Evolutionary conservation across 257 asterid species (phyloP), one percentile per base, ranked within the genome.

Genomic region (Plantago ovata): DNA sequence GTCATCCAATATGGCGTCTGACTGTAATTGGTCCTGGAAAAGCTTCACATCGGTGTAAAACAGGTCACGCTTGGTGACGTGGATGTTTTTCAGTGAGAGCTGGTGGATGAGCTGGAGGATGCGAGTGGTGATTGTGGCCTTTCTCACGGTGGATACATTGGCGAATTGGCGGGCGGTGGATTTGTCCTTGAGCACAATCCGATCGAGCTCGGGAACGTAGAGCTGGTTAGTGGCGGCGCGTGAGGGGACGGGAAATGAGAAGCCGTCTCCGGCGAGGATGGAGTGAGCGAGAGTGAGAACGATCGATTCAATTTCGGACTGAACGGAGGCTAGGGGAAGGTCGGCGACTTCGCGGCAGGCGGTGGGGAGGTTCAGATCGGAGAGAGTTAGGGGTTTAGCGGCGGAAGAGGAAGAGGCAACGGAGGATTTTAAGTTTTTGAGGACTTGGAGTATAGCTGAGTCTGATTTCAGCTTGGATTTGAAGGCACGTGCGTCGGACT

Each of bases 31-130:
- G 62, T 86, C 95, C 58, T 81, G 95, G 67, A 89, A 89, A 15
- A 89, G 79, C 80, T 89, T 89, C 19, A 89, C 97, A 41, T 89
- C 97, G 13, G 97, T 85, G 57, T 88, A 88, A 60, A 88, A 88
- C 19, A 88, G 84, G 56, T 88, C 96, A 57, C 96, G 90, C 77
- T 88, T 88, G 8, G 97, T 89, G 20, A 89, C 97, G 65, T 89
- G 97, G 61, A 89, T 89, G 79, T 68, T 84, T 24, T 77, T 83
- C n/a, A 69, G 63, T 69, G 84, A 76, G 10, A 89, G 78, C 73
- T 89, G 89, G 72, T 89, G 94, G 69, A 89, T 66, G 57, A 89
- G 95, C 79, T 84, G 95, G 51, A 89, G 67, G 28, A 86, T 84
- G 10, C 95, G 78, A 38, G 94, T 51, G 60, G 97, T 86, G 23